Percentiles rank a stretch among this genome's conserved stretches.
These are phyloP conservation scores for Alternaria consortialis DNA, from an alignment of 2,329 filamentous ascomycete genomes.

Conservation along the genomic window DNA sequence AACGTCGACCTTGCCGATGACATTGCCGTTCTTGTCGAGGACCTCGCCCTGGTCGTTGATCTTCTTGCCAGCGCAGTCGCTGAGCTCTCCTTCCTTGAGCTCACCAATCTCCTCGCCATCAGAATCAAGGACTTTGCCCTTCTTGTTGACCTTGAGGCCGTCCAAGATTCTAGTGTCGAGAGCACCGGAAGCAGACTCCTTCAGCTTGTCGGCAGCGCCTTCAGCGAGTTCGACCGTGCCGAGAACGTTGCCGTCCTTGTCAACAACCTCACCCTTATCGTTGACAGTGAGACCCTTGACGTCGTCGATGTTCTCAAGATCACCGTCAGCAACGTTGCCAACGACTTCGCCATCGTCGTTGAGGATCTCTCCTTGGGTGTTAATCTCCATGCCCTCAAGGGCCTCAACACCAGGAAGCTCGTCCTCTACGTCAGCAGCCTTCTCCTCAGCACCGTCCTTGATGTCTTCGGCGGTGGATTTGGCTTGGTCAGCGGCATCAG, in stretches of 20 bases:
- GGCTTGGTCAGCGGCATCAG: constrained; percentile 31
- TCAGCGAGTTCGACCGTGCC: constrained; percentile 61
- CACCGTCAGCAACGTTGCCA: constrained; percentile 58
- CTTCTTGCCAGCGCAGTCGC: constrained; percentile 57
- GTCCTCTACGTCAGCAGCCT: constrained; percentile 55
- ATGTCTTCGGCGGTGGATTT: constrained; percentile 46
- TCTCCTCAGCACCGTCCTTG: constrained; percentile 43
- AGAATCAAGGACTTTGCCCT: constrained; percentile 62
- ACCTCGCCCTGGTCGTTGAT: constrained; percentile 62
- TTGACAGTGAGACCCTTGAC: constrained; percentile 61
- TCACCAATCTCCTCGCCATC: constrained; percentile 62
- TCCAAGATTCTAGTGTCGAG: constrained; percentile 60
- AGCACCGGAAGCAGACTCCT: constrained; percentile 50
- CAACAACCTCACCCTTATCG: constrained; percentile 61
- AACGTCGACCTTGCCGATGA: constrained; percentile 60
- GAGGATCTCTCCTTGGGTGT: constrained; percentile 60
- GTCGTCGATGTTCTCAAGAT: constrained; percentile 52
- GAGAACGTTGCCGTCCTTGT: constrained; percentile 61
- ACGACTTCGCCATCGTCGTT: constrained; percentile 61
- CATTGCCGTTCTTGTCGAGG: constrained; percentile 60
- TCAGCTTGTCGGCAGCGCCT: constrained; percentile 58
- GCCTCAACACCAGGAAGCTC: constrained; percentile 62
- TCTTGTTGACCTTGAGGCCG: constrained; percentile 66
- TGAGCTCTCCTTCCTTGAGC: constrained; percentile 57
- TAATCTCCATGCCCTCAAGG: constrained; percentile 61